Conservation (phyloP, 306 rosid species). For the Hippophae tibetana region DNA sequence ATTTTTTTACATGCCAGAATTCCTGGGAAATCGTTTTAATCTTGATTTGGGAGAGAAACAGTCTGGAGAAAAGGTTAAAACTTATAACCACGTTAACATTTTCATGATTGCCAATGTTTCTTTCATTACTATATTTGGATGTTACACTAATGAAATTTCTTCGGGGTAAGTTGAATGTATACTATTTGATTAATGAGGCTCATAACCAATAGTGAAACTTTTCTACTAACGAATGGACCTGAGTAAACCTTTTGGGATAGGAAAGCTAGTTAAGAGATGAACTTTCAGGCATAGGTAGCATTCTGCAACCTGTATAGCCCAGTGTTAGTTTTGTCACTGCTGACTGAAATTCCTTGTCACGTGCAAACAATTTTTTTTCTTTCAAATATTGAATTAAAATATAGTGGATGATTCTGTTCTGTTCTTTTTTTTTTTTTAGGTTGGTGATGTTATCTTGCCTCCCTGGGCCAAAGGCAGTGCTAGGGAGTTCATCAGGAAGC, state of each 20-base stretch:
- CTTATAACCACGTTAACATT: constrained; percentile 10
- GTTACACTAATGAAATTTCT: constrained; percentile 8
- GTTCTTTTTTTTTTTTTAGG: constrained; percentile 42
- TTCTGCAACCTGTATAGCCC: background rate
- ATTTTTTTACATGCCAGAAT: constrained; percentile 95
- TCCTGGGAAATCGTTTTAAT: constrained; percentile 72
- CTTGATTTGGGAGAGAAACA: constrained; percentile 99
- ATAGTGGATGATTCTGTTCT: constrained; percentile 5
- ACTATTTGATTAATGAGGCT: background rate
- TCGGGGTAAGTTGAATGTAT: constrained; percentile 2
- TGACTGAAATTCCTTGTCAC: background rate
- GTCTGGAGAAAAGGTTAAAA: constrained; percentile 91
- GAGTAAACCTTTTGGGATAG: background rate
- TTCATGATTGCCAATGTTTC: constrained; percentile 1
- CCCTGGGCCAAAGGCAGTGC: constrained; percentile 94
- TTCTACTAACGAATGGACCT: background rate
- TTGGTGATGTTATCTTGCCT: constrained; percentile 83
- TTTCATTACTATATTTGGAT: background rate
- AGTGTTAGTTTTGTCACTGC: background rate
- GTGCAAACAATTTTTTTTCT: background rate
- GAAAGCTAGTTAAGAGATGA: background rate
- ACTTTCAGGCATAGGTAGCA: background rate
- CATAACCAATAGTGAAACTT: background rate
- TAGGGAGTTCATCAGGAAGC: constrained; percentile 90
- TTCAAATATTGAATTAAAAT: constrained; percentile 6